phyloP scores from a whole-genome alignment of 176 grass and related monocot genomes.

The Dendrocalamus sinicus region DNA sequence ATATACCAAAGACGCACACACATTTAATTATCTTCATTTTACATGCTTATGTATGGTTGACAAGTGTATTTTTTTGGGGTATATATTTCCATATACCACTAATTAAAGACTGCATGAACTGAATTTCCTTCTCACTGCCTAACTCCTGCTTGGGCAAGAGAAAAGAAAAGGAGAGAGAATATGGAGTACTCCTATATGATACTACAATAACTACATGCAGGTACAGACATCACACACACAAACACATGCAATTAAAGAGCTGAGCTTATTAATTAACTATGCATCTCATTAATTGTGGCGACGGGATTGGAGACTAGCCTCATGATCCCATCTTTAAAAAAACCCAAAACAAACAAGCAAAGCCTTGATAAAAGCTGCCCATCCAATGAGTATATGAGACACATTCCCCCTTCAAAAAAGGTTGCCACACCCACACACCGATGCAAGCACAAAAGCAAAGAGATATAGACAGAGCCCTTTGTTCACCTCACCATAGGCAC shows the following conservation, averaged over 20 bases:
- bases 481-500: conserved; percentile 32
- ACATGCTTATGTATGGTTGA: not conserved
- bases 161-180: not conserved
- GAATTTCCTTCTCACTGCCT: conserved; percentile 35
- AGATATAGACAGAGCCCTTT: conserved; percentile 66
- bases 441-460: conserved; percentile 63
- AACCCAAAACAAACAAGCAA: conserved; percentile 62
- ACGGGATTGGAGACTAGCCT: conserved; percentile 27
- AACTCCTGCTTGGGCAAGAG: conserved; percentile 31
- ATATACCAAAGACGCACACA: not conserved
- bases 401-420: conserved; percentile 67
- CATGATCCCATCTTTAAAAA: conserved; percentile 46
- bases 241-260: conserved; percentile 25
- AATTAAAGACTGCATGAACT: conserved; percentile 18
- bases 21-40: not conserved
- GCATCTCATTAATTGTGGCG: conserved; percentile 1
- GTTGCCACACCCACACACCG: conserved; percentile 51
- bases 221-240: not conserved
- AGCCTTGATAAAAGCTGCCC: conserved; percentile 70
- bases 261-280: conserved; percentile 3
- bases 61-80: not conserved
- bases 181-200: not conserved
- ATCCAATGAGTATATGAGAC: conserved; percentile 77
- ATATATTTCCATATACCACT: not conserved
- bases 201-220: not conserved